Percentiles rank a stretch among this genome's conserved stretches.
Conservation (phyloP, 306 rosid genomes). For the Herpetospermum pedunculosum region DNA sequence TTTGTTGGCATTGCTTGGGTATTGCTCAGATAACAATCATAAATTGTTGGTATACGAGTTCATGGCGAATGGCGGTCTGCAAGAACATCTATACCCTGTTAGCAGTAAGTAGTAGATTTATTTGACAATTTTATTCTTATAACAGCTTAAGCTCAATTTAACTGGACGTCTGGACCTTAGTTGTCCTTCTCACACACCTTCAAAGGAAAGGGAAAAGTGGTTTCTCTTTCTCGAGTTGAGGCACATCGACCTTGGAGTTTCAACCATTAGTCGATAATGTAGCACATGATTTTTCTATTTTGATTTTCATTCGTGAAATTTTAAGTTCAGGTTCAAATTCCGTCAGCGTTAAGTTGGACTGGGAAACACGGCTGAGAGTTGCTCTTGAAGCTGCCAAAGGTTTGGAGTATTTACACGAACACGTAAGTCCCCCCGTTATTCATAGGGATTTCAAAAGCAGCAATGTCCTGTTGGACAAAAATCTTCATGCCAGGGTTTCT, state of each 20-base stretch:
- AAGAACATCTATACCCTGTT: conserved; percentile 81
- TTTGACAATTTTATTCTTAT: neutral
- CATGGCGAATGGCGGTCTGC: conserved; percentile 83
- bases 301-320: neutral
- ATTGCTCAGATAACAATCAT: conserved; percentile 69
- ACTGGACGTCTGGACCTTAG: neutral
- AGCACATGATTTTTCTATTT: neutral
- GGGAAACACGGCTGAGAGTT: conserved; percentile 81
- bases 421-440: conserved; percentile 78
- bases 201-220: neutral
- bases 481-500: conserved; percentile 79
- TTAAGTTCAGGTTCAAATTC: conserved; percentile 38
- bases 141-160: neutral
- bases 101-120: conserved; percentile 33
- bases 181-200: neutral
- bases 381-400: conserved; percentile 96
- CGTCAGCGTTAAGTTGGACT: conserved; percentile 41
- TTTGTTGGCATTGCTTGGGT: conserved; percentile 77
- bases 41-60: conserved; percentile 83
- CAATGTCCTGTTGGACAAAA: conserved; percentile 75
- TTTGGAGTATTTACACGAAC: conserved; percentile 91
- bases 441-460: conserved; percentile 97
- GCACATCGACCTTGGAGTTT: neutral
- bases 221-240: neutral
- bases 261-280: neutral